Evolutionary conservation across 2,329 filamentous ascomycete species (phyloP).

Genomic region (Capronia americana): DNA sequence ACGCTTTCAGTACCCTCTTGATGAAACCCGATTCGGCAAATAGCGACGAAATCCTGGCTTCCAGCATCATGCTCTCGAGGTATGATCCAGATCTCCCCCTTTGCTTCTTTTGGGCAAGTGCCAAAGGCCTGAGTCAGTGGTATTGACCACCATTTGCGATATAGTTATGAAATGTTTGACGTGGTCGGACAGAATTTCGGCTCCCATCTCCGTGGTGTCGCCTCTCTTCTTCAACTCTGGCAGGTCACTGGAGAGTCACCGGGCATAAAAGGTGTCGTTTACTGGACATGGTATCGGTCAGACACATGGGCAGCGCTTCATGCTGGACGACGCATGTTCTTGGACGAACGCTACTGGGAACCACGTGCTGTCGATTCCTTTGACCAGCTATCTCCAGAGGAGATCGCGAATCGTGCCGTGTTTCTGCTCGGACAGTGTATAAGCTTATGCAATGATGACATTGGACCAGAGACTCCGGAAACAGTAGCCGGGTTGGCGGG

Average conservation of each 20-base stretch:
- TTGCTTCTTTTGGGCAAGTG: neutral
- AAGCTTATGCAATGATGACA: constrained; percentile 8
- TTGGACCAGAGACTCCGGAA: neutral
- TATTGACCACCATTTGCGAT: neutral
- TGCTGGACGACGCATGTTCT: constrained; percentile 18
- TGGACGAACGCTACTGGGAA: constrained; percentile 21
- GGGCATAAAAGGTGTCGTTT: constrained; percentile 9
- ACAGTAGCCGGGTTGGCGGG: neutral
- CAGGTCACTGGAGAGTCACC: constrained; percentile 13
- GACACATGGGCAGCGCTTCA: constrained; percentile 18
- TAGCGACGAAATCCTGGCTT: constrained; percentile 19
- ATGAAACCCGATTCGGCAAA: constrained; percentile 9
- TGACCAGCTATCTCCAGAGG: constrained; percentile 6
- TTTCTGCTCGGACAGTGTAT: constrained; percentile 17
- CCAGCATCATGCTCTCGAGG: constrained; percentile 20
- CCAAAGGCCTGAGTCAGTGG: neutral
- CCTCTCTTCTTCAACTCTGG: constrained; percentile 6
- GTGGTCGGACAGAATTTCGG: constrained; percentile 12
- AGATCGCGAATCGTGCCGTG: constrained; percentile 19
- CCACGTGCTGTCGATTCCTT: constrained; percentile 10
- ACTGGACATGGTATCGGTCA: constrained; percentile 18
- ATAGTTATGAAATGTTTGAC: constrained; percentile 17
- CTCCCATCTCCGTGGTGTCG: constrained; percentile 10
- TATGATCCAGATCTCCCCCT: neutral
- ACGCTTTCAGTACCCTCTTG: constrained; percentile 14